Conservation (phyloP, 2,329 filamentous ascomycete species). For the Blastomyces parvus region DNA sequence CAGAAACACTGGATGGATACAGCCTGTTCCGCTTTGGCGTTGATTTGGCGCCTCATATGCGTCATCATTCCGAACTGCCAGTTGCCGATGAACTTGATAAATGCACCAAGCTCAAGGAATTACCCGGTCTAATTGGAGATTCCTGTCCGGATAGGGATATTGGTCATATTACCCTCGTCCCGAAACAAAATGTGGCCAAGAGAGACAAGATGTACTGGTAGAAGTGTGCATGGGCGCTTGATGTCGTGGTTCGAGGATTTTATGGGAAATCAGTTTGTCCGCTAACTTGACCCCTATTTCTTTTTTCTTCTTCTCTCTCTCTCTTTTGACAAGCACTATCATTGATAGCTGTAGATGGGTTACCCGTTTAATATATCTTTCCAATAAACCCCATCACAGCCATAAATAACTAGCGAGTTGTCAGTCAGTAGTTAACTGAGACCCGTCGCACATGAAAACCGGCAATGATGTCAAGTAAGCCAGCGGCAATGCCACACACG, state of each 20-base stretch:
- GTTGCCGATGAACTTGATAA: neutral
- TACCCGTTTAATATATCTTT: neutral
- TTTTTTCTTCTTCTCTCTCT: neutral
- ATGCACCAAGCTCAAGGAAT: neutral
- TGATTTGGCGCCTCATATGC: conserved; percentile 6
- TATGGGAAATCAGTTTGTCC: too few species aligned
- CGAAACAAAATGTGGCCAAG: neutral
- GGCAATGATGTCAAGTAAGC: neutral
- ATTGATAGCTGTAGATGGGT: neutral
- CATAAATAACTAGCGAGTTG: neutral
- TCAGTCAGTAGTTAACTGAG: neutral
- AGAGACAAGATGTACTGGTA: neutral
- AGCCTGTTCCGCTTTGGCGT: conserved; percentile 13
- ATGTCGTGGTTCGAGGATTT: neutral
- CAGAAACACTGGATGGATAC: conserved; percentile 13
- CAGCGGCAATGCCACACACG: too few species aligned
- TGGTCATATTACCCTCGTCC: conserved; percentile 1
- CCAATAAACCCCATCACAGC: neutral
- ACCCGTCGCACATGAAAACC: neutral
- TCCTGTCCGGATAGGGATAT: neutral
- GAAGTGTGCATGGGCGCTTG: neutral
- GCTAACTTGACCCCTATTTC: too few species aligned
- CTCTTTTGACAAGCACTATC: neutral
- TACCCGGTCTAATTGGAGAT: neutral
- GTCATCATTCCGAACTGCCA: neutral